Evolutionary conservation across 1,284 basidiomycete genomes (phyloP).

Genomic region (Sanghuangporus baumii): DNA sequence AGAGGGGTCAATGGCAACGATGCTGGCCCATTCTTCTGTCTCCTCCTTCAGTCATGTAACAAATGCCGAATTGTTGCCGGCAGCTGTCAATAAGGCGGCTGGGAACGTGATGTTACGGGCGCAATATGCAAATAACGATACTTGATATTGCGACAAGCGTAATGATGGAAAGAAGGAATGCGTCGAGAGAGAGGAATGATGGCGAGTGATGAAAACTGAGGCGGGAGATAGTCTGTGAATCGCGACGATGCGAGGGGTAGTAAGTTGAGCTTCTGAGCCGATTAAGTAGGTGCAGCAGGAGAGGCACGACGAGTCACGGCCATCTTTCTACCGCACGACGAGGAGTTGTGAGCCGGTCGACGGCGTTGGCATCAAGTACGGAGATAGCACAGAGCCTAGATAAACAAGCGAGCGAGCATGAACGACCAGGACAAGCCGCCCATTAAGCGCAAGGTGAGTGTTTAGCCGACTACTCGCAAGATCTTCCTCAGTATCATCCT

Average conservation of each 20-base stretch:
- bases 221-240: background rate
- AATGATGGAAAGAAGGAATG: background rate
- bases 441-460: constrained; percentile 12
- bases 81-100: no score
- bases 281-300: background rate
- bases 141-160: background rate
- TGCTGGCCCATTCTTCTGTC: no score
- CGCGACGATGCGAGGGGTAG: background rate
- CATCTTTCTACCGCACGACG: background rate
- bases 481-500: constrained; percentile 2
- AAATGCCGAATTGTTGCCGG: no score
- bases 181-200: background rate
- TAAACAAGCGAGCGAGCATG: background rate
- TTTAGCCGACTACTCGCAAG: background rate
- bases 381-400: background rate
- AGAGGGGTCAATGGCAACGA: no score
- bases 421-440: constrained; percentile 9
- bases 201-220: background rate
- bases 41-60: no score
- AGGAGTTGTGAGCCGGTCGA: background rate
- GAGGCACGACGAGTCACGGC: background rate
- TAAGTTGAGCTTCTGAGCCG: background rate
- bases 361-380: background rate
- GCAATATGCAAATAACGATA: background rate
- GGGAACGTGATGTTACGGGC: no score